phyloP scores from a whole-genome alignment of 768 basidiomycete species.

The Porpolomopsis calyptriformis region DNA sequence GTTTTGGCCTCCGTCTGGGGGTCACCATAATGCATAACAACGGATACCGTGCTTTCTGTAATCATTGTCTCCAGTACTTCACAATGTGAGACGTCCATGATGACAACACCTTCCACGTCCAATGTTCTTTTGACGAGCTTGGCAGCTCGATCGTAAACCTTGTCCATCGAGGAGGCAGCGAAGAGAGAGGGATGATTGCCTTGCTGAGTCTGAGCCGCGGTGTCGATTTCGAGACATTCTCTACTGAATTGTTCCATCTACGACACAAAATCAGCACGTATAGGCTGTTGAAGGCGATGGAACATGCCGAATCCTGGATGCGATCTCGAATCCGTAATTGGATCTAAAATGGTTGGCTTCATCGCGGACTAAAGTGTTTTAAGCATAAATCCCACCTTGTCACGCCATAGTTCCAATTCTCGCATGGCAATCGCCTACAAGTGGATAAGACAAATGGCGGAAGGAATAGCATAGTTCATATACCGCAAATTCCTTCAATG shows the following conservation, averaged over 20 bases:
- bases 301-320: conserved; percentile 76
- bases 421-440: conserved; percentile 77
- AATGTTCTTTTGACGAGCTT: conserved; percentile 82
- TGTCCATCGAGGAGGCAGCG: conserved; percentile 58
- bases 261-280: not conserved
- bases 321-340: conserved; percentile 83
- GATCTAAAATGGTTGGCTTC: conserved; percentile 36
- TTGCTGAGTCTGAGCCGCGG: conserved; percentile 32
- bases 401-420: conserved; percentile 92
- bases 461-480: conserved; percentile 20
- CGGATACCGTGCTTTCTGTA: conserved; percentile 50
- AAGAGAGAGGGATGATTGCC: conserved; percentile 28
- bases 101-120: conserved; percentile 84
- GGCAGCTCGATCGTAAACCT: conserved; percentile 83
- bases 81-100: conserved; percentile 87
- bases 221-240: conserved; percentile 88
- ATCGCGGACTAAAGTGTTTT: not conserved
- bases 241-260: conserved; percentile 95
- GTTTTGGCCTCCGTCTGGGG: conserved; percentile 40
- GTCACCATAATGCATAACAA: conserved; percentile 63
- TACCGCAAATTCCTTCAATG: conserved; percentile 85
- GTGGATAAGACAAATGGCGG: not conserved
- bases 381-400: conserved; percentile 48
- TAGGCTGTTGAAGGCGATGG: not conserved
- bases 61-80: conserved; percentile 70